Evolutionary conservation across 2,329 filamentous ascomycete genomes (phyloP), one percentile per base, ranked within the genome.

Genomic region (Ascochyta koolunga): DNA sequence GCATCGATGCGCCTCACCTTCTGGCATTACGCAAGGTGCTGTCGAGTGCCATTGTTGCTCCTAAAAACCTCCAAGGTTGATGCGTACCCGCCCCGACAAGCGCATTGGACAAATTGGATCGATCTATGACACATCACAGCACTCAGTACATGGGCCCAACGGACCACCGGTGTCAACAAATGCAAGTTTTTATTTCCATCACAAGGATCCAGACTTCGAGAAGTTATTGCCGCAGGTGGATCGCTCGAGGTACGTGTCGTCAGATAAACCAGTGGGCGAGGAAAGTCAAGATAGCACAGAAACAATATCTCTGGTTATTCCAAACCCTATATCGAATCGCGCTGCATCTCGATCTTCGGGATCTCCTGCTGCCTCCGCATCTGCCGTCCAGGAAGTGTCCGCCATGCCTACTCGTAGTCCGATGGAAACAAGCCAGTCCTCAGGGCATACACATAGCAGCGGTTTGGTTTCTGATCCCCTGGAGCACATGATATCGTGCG

Each of bases 61-160:
- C 51, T 5, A 43, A 40, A 16, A 37, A 8, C 45, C 51, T 15
- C 51, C 44, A 1, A 33, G 24, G n/a, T 21, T 49, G 18, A 44
- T 35, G 35, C 51, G 45, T 33, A 54, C 51, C 18, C 51, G 51
- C n/a, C 51, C 51, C 2, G 45, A 54, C 18, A 54, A 41, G 21
- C 51, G 33, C 33, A 43, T 49, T 33, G 51, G 51, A 9, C 44
- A 54, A 15, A 27, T 49, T 5, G 15, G 29, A n/a, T 31, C 45
- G 2, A n/a, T 36, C 5, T 31, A 44, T 15, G 29, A 46, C n/a
- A 31, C 22, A n/a, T 29, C 31, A 15, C 49, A 18, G 3, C 22
- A 22, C 29, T 41, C 41, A 15, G 4, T 15, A 15, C 21, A 38
- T 25, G 43, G 46, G 5, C 18, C 19, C 5, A 44, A 55, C n/a